Evolutionary conservation across 768 basidiomycete species (phyloP), one percentile per base, ranked within the genome.

Genomic region (Clavulina sp.): DNA sequence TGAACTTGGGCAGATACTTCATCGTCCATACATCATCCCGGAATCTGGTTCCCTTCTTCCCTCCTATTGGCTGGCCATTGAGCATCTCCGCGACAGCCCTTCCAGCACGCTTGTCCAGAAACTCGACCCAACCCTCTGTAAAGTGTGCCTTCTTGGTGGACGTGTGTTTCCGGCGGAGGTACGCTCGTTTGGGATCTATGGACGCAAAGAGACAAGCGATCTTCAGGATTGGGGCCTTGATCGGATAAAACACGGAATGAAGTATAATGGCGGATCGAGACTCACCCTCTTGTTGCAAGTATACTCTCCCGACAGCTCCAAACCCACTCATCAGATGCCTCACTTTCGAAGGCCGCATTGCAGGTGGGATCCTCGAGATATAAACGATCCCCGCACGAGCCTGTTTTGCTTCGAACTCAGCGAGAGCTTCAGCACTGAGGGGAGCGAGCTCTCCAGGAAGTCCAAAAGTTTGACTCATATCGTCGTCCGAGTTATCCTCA

Each of bases 1-100:
- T 95, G 73, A 97, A 99, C 60, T 79, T 84, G 5, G 92, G 92
- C 53, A 99, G 69, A 64, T 99, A 99, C 63, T 93, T 93, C 89
- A 97, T 93, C 52, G 95, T 96, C 95, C 95, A 99, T 5, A 99
- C 80, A 57, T 99, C 95, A 61, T 97, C 93, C 62, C 87, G 72
- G 86, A 88, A 96, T 53, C 87, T 72, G 2, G 78, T 74, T 4
- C 83, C 81, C 63, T 88, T 89, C 70, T 88, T 92, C 2, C 88
- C 89, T 28, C 93, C 95, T 54, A 99, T 91, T 1, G 88, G 76
- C 60, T 91, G 81, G 1, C 92, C 95, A 62, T 99, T 99, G 57
- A 99, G 70, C 87, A 97, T 88, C 52, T 78, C 86, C 5, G 93
- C 93, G 5, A 92, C 81, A 34, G 78, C 79, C 19, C 91, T 76